Percentiles rank a stretch among this genome's conserved stretches.
Evolutionary conservation across 2,329 filamentous ascomycete genomes (phyloP).

Genomic region (Curvularia sp.): DNA sequence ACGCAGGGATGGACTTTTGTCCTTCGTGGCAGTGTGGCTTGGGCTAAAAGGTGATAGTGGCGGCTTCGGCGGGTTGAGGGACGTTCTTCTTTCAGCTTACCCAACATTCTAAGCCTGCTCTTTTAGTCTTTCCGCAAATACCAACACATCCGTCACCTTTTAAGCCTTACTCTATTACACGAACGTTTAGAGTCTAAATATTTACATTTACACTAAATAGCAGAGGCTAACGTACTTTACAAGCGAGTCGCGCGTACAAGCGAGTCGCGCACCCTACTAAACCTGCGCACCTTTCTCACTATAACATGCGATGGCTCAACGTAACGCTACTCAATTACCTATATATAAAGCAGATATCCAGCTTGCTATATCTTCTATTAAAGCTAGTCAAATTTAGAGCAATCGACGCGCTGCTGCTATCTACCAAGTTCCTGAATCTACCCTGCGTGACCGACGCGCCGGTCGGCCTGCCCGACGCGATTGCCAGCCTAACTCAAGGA

Average conservation of each 20-base stretch:
- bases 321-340: background rate
- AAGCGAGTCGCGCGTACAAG: conserved; percentile 11
- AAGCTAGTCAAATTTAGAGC: conserved; percentile 4
- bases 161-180: no score
- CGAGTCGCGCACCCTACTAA: conserved; percentile 13
- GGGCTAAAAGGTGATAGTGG: no score
- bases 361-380: conserved; percentile 12
- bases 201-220: no score
- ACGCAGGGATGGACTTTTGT: no score
- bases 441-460: conserved; percentile 14
- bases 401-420: conserved; percentile 4
- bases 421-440: conserved; percentile 8
- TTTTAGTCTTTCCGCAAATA: no score
- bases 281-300: background rate
- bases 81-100: no score
- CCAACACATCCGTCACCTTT: no score
- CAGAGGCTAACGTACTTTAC: conserved; percentile 1
- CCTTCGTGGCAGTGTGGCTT: no score
- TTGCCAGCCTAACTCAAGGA: conserved; percentile 11
- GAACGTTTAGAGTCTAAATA: no score
- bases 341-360: conserved; percentile 10
- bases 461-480: conserved; percentile 12
- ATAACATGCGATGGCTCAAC: conserved; percentile 1
- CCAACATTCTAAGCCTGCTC: no score
- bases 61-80: no score